phyloP scores from a whole-genome alignment of 2,329 filamentous ascomycete genomes.

The Calonectria ilicicola region DNA sequence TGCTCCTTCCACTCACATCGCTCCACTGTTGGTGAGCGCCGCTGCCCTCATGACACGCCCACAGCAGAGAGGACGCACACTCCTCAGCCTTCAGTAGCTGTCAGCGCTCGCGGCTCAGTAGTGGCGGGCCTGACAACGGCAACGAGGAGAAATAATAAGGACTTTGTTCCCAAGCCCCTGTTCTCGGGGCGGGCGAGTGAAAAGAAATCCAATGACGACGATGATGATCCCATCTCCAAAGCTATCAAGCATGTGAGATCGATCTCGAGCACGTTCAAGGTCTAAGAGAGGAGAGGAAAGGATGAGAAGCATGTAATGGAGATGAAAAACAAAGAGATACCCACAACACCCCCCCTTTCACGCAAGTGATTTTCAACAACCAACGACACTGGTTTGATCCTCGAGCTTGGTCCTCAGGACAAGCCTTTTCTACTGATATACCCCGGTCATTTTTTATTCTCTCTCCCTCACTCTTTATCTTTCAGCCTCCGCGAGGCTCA shows the following conservation, averaged over 20 bases:
- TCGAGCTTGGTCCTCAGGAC: not conserved
- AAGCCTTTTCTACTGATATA: not conserved
- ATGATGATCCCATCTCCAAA: conserved; percentile 45
- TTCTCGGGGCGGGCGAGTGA: conserved; percentile 39
- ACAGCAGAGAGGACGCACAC: conserved; percentile 31
- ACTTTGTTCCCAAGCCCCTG: conserved; percentile 41
- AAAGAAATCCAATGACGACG: conserved; percentile 40
- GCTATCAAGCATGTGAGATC: conserved; percentile 47
- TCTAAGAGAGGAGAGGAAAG: conserved; percentile 24
- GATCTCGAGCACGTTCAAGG: conserved; percentile 45
- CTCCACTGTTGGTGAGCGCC: conserved; percentile 63
- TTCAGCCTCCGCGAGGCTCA: not conserved
- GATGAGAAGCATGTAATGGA: not conserved
- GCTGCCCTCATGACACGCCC: conserved; percentile 58
- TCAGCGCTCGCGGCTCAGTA: conserved; percentile 23
- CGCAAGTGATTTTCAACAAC: not conserved
- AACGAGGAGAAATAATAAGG: conserved; percentile 35
- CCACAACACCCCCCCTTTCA: too few relatives aligned
- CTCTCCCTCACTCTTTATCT: not conserved
- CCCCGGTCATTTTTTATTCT: too few relatives aligned
- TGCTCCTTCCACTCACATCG: conserved; percentile 72
- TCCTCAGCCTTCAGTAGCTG: conserved; percentile 8
- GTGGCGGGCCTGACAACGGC: conserved; percentile 37
- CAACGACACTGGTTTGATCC: not conserved
- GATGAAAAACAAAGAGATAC: conserved; percentile 6